Evolutionary conservation across 257 asterid species (phyloP), one percentile per base, ranked within the genome.

Genomic region (Oldenlandia corymbosa): DNA sequence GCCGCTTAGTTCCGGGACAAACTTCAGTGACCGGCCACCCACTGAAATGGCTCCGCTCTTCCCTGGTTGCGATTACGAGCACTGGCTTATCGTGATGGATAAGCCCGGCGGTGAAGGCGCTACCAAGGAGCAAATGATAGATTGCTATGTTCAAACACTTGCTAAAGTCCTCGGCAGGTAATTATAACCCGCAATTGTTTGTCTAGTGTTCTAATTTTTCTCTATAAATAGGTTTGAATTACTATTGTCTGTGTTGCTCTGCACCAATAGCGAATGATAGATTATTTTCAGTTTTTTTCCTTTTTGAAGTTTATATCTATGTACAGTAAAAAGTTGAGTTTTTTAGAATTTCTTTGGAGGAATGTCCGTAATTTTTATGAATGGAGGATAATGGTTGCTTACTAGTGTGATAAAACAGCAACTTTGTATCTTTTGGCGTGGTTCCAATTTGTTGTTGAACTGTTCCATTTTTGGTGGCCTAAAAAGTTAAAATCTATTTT

Each of bases 61-160:
- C 68, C 98, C 97, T 0, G 98, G 97, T 0, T 89, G 98, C 69
- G 98, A 92, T 63, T 92, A 92, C 32, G 95, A 92, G 79, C 98
- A 88, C 73, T 91, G 97, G 98, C 95, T 92, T 18, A 88, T 92
- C 24, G 96, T 91, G 62, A 88, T 91, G 94, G 98, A 92, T 68
- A 86, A 88, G 79, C 98, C 97, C 10, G 98, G 97, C 3, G 98
- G 98, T 5, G 98, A 91, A 80, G 95, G 94, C 53, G 95, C 98
- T 34, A 77, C 77, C 23, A 91, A 91, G 62, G 85, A 91, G 79
- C 95, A 88, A 73, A 91, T 91, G 95, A 88, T 88, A 47, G 91
- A 91, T 73, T 91, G 98, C 62, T 91, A 88, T 52, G 64, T 91
- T 16, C 75, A 88, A 74, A 91, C 95, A 70, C 83, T 88, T 43